Percentiles rank a stretch among this genome's conserved stretches.
These are phyloP conservation scores for Cyclotella cryptica DNA, from an alignment of 108 stramenopile genomes.

Conservation along the genomic window DNA sequence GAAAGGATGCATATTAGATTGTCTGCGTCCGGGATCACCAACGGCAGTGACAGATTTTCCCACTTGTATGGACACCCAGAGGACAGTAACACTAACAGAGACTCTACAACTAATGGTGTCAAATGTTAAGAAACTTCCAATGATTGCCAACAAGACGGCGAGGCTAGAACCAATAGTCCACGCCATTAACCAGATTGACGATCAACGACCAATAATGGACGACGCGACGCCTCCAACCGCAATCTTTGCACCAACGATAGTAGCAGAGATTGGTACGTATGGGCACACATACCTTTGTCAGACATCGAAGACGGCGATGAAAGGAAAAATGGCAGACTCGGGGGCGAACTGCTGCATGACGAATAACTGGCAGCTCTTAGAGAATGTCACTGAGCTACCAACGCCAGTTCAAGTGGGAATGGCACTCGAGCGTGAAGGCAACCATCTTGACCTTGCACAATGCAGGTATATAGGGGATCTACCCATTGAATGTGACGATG, in stretches of 20 bases:
- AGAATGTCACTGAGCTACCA: neutral
- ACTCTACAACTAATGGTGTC: neutral
- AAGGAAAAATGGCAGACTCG: neutral
- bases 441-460: neutral
- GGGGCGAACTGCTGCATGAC: neutral
- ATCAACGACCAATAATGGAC: neutral
- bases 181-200: neutral
- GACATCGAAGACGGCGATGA: neutral
- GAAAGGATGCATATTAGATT: neutral
- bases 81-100: neutral
- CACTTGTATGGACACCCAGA: neutral
- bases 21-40: neutral
- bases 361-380: neutral
- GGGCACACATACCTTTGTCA: too few relatives aligned
- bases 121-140: neutral
- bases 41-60: neutral
- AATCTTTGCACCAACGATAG: neutral
- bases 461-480: neutral
- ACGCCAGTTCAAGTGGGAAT: neutral
- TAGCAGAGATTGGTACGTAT: too few relatives aligned
- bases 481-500: neutral
- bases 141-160: neutral
- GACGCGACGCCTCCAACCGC: neutral
- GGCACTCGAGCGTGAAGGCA: neutral
- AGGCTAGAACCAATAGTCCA: neutral